A percentile compares a stretch with the other conserved stretches of the same genome.
phyloP scores from a whole-genome alignment of 306 rosid genomes.

The Lotus japonicus region DNA sequence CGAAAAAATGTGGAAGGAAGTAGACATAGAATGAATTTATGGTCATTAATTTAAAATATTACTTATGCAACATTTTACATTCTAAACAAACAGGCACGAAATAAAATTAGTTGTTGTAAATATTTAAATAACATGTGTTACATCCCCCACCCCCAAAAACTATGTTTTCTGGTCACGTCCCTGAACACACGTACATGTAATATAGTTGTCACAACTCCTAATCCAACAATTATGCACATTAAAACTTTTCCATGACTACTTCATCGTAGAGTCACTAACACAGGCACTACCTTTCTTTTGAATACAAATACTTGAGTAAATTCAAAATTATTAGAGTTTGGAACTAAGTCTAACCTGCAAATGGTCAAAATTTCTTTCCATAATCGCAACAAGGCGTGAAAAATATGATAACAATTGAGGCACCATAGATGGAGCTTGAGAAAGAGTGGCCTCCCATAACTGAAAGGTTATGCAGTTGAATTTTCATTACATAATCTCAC shows the following conservation, averaged over 20 bases:
- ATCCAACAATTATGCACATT: neutral
- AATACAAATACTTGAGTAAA: neutral
- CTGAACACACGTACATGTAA: neutral
- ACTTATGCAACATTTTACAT: neutral
- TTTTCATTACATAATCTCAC: conserved; percentile 18
- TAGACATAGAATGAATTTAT: neutral
- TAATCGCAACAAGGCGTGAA: conserved; percentile 70
- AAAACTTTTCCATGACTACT: conserved; percentile 3
- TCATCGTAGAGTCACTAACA: neutral
- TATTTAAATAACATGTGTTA: no score
- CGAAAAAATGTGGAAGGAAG: neutral
- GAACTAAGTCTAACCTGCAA: conserved; percentile 62
- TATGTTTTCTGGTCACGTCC: no score
- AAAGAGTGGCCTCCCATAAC: conserved; percentile 98
- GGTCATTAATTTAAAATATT: conserved; percentile 5
- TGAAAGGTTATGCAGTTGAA: conserved; percentile 38
- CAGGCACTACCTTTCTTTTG: neutral
- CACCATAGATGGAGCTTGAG: conserved; percentile 90
- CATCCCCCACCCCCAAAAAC: no score
- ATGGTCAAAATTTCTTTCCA: conserved; percentile 91
- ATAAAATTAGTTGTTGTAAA: no score
- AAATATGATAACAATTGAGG: conserved; percentile 73
- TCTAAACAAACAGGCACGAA: no score
- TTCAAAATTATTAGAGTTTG: conserved; percentile 2
- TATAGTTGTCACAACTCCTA: neutral